phyloP scores from a whole-genome alignment of 345 rosid species.

The Linum tenue region DNA sequence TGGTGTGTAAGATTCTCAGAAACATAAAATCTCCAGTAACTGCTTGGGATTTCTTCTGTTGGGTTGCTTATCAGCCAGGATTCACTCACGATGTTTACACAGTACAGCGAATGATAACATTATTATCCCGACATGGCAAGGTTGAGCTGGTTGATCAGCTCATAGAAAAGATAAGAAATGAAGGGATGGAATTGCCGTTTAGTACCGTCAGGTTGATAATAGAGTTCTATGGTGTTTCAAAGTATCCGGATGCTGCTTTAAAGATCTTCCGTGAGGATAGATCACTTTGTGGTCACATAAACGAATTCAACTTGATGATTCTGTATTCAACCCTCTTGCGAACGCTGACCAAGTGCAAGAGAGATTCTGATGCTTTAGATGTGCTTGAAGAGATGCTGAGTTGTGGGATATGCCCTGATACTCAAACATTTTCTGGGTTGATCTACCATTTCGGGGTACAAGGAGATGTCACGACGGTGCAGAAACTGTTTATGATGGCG shows the following conservation, averaged over 20 bases:
- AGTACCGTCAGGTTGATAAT: slow-evolving; percentile 68
- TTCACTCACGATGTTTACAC: slow-evolving; percentile 71
- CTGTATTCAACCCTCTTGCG: slow-evolving; percentile 68
- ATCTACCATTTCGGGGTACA: slow-evolving; percentile 65
- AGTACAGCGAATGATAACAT: slow-evolving; percentile 65
- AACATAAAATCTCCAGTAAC: slow-evolving; percentile 53
- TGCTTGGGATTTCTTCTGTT: slow-evolving; percentile 87
- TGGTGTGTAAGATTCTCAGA: slow-evolving; percentile 81
- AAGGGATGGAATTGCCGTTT: slow-evolving; percentile 63
- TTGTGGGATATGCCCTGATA: slow-evolving; percentile 51
- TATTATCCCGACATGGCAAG: slow-evolving; percentile 60
- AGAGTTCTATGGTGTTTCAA: slow-evolving; percentile 77
- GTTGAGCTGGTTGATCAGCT: slow-evolving; percentile 64
- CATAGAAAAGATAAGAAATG: slow-evolving; percentile 46
- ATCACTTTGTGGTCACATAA: slow-evolving; percentile 43
- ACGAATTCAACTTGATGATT: slow-evolving; percentile 53
- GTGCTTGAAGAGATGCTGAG: slow-evolving; percentile 68
- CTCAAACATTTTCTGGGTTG: slow-evolving; percentile 78
- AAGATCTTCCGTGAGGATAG: slow-evolving; percentile 56
- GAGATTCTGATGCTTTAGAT: slow-evolving; percentile 52
- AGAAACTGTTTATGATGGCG: slow-evolving; percentile 56
- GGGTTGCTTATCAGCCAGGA: slow-evolving; percentile 84
- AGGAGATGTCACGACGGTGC: slow-evolving; percentile 70
- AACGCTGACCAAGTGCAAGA: slow-evolving; percentile 65
- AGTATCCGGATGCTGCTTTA: slow-evolving; percentile 74